Conservation (phyloP, 495 filamentous ascomycete species). For the Xylaria nigripes region DNA sequence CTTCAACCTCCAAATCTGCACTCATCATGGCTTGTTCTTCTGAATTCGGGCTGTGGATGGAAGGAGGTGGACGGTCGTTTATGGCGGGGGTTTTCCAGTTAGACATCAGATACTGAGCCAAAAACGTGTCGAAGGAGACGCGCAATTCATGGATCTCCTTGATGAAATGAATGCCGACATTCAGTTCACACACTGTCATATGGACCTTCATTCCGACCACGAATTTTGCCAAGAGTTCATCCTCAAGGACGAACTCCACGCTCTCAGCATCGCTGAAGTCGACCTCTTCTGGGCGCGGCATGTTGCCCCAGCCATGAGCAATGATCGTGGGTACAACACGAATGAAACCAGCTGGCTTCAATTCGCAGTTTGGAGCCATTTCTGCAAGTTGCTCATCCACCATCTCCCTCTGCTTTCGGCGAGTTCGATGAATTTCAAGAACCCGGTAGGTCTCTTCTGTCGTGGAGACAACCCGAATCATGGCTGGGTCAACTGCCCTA, state of each 20-base stretch:
- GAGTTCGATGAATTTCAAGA: constrained; percentile 9
- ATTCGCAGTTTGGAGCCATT: constrained; percentile 14
- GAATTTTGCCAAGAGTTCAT: constrained; percentile 50
- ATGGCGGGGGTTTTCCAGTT: constrained; percentile 51
- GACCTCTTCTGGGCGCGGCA: constrained; percentile 30
- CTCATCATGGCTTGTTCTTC: constrained; percentile 15
- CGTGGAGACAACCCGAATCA: constrained; percentile 16
- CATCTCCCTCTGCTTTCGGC: constrained; percentile 14
- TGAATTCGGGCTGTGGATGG: constrained; percentile 19
- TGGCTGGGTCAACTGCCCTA: constrained; percentile 12
- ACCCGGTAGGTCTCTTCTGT: constrained; percentile 23
- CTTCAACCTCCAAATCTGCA: constrained; percentile 5
- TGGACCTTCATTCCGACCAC: constrained; percentile 73
- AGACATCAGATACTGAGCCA: constrained; percentile 66
- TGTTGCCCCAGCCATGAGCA: constrained; percentile 31
- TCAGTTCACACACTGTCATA: constrained; percentile 53
- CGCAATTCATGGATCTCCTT: constrained; percentile 51
- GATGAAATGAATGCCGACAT: constrained; percentile 50
- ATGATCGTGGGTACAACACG: constrained; percentile 28
- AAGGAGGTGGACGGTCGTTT: constrained; percentile 30
- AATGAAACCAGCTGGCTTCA: constrained; percentile 34
- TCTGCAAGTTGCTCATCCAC: constrained; percentile 18
- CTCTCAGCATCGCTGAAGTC: constrained; percentile 8
- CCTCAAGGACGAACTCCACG: constrained; percentile 59
- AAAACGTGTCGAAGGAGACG: constrained; percentile 50